A percentile compares a stretch with the other conserved stretches of the same genome.
Evolutionary conservation across 2,329 filamentous ascomycete genomes (phyloP).

Genomic region (Diaporthe capsici): DNA sequence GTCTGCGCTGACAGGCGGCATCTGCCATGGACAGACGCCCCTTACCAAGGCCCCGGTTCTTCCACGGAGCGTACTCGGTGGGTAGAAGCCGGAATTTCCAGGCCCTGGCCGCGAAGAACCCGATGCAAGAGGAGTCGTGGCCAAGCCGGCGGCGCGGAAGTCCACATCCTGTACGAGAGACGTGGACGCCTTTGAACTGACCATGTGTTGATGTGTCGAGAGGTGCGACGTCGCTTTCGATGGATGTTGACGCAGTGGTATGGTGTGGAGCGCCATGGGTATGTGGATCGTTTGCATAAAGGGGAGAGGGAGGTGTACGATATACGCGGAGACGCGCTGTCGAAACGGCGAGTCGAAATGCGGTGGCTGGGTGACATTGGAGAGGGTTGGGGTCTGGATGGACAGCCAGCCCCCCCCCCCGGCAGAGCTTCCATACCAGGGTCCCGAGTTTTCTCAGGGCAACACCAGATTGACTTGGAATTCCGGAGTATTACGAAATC

Average conservation of each 20-base stretch:
- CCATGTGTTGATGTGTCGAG: constrained; percentile 12
- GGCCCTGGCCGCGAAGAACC: constrained; percentile 30
- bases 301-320: too few relatives aligned
- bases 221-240: background rate
- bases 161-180: constrained; percentile 31
- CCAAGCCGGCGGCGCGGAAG: constrained; percentile 31
- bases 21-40: constrained; percentile 10
- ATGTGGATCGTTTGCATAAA: background rate
- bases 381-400: too few relatives aligned
- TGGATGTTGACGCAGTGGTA: background rate
- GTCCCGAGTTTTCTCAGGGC: too few relatives aligned
- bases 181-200: constrained; percentile 40
- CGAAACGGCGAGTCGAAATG: too few relatives aligned
- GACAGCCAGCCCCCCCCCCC: too few relatives aligned
- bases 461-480: too few relatives aligned
- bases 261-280: background rate
- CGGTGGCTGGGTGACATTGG: too few relatives aligned
- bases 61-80: constrained; percentile 35
- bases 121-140: background rate
- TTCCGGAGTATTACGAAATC: too few relatives aligned
- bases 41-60: constrained; percentile 36
- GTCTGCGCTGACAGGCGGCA: constrained; percentile 31
- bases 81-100: constrained; percentile 39
- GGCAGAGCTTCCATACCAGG: too few relatives aligned
- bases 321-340: too few relatives aligned